Base-by-base conservation (phyloP, 495 filamentous ascomycete species). In the Neurospora discreta region DNA sequence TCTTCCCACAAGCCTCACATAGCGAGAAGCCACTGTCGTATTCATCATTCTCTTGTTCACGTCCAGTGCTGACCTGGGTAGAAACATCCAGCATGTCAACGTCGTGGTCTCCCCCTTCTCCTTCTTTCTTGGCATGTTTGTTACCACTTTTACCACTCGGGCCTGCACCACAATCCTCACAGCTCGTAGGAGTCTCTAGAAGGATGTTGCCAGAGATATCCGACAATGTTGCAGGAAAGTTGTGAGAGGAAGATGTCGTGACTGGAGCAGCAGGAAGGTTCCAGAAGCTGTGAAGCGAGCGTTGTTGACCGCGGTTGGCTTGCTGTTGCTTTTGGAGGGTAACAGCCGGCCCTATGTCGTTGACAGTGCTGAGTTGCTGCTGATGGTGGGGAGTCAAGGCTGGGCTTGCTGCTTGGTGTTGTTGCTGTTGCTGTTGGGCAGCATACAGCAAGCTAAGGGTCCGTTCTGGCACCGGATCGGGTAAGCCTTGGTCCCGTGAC, bases 201-300 rank as follows among this genome's bases (percentile, higher is more conserved):
- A 44, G 20, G 8, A 60, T 13, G 30, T 6, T 70, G 20, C 68
- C 70, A 43, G 74, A 16, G 33, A 33, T 26, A 16, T 71, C 42
- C 13, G 20, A 69, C 16, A 44, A 44, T 1, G 39, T 58, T 8
- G 60, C 20, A 20, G 40, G 69, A 13, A 74, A 41, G 8, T 72
- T 39, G 30, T 74, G 39, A 0, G 76, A 65, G 20, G 75, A 68
- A 16, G 71, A 41, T 16, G 74, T 18, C 3, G 77, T 71, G n/a
- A 69, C 30, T 30, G 74, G 40, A 1, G 74, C 73, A 10, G 76
- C 69, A 2, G 82, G 82, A 0, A 85, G 69, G 10, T 80, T 80
- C 83, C 83, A 86, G 74, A 86, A 86, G 76, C 75, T 84, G 72
- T 86, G 84, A 10, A 86, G 75, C 0, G 81, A 83, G 2, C 80